Conservation (phyloP, 768 basidiomycete species). For the Psilocybe subaeruginosa region DNA sequence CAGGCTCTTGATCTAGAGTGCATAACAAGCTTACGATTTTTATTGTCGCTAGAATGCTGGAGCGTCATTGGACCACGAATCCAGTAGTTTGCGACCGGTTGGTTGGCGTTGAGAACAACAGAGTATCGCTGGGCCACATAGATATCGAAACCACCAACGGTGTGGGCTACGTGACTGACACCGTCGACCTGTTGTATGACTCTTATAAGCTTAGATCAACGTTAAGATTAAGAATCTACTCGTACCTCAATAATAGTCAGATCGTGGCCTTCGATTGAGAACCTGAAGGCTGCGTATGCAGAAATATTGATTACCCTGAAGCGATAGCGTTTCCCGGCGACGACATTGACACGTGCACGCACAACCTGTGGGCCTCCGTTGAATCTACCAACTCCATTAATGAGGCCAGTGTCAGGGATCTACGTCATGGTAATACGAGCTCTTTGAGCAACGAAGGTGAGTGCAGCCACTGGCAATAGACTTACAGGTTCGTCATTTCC, state of each 20-base stretch:
- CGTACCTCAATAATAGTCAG: constrained; percentile 27
- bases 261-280: constrained; percentile 38
- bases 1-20: not conserved
- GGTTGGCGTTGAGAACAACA: constrained; percentile 41
- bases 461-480: not conserved
- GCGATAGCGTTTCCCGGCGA: constrained; percentile 47
- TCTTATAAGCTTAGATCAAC: not conserved
- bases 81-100: constrained; percentile 51
- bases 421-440: not conserved
- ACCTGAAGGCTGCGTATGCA: constrained; percentile 43
- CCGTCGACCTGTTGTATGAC: constrained; percentile 38
- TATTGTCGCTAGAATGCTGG: constrained; percentile 32
- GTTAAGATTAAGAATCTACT: constrained; percentile 22
- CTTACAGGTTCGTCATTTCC: constrained; percentile 23
- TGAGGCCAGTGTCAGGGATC: constrained; percentile 22
- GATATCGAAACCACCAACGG: constrained; percentile 43
- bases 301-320: constrained; percentile 56
- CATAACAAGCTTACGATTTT: constrained; percentile 29
- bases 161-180: constrained; percentile 28
- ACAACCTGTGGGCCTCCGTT: constrained; percentile 21
- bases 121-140: constrained; percentile 56
- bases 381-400: constrained; percentile 25
- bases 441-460: too few relatives aligned
- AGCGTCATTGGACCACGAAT: constrained; percentile 38
- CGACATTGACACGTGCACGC: constrained; percentile 37